Percentiles rank a stretch among this genome's conserved stretches.
Conservation (phyloP, 306 rosid genomes). For the Canavalia ensiformis region DNA sequence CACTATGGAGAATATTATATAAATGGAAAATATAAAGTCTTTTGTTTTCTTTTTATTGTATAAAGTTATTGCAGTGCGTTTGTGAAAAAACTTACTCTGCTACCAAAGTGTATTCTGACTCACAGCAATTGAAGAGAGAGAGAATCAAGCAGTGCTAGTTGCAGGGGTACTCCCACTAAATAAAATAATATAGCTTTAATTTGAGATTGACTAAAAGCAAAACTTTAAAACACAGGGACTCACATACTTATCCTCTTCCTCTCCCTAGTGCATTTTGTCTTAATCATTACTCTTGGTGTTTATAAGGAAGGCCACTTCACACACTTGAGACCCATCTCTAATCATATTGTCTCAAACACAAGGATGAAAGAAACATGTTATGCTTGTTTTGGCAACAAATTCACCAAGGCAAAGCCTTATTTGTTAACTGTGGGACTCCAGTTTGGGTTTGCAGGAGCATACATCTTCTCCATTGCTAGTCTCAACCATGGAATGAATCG, state of each 20-base stretch:
- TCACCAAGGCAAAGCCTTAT: slow-evolving; percentile 67
- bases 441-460: slow-evolving; percentile 71
- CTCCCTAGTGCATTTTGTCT: slow-evolving; percentile 36
- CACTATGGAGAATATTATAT: background rate
- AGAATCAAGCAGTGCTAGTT: slow-evolving; percentile 36
- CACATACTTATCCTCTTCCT: slow-evolving; percentile 38
- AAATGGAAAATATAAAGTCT: background rate
- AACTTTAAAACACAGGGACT: slow-evolving; percentile 23
- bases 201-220: slow-evolving; percentile 42
- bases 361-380: slow-evolving; percentile 29
- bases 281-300: slow-evolving; percentile 40
- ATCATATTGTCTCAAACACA: slow-evolving; percentile 2
- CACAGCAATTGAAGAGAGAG: slow-evolving; percentile 29
- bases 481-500: slow-evolving; percentile 71
- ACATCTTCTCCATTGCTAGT: slow-evolving; percentile 60
- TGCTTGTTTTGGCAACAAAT: slow-evolving; percentile 2
- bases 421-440: slow-evolving; percentile 66
- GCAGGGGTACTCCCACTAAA: slow-evolving; percentile 41
- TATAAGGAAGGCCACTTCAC: slow-evolving; percentile 41
- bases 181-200: slow-evolving; percentile 33
- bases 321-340: slow-evolving; percentile 26
- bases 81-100: background rate
- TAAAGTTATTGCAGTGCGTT: slow-evolving; percentile 25
- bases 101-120: slow-evolving; percentile 50
- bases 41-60: background rate